Evolutionary conservation across 2,329 filamentous ascomycete genomes (phyloP), one percentile per base, ranked within the genome.

Genomic region (Aspergillus proliferans): DNA sequence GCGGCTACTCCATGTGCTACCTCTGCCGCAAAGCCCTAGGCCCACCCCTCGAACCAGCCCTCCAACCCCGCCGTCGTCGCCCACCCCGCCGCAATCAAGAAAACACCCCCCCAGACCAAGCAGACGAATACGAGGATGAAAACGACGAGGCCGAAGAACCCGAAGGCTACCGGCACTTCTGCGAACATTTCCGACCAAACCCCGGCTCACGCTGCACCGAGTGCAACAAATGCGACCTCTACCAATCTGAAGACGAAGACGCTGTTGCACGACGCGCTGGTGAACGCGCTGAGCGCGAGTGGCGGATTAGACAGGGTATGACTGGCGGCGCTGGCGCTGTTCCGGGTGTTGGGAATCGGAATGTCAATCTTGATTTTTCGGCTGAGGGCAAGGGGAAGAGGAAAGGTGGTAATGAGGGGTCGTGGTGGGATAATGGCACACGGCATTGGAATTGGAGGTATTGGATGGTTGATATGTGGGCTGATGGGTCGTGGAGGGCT

Each of bases 1-100:
- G 93, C 70, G 93, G 93, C 7, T 97, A 97, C 71, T 86, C 87
- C 59, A 97, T 97, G 92, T 98, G 93, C 68, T 98, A 98, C 64
- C 83, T 97, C 43, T 98, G 93, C 69, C 87, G 93, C 38, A 85
- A 85, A 58, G 84, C 88, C 18, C 61, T 74, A 1, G 66, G 65
- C 1, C 55, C 65, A 39, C 62, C 58, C 1, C 24, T 61, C 7
- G 57, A 53, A 39, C 22, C 36, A n/a, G 33, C 49, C 6, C 34
- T 21, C 45, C 45, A 22, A 15, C 39, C 36, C 24, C 48, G 46
- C 30, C 48, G 48, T 44, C 47, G 49, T 21, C 43, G 46, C 21
- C 45, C 44, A 6, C 53, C 44, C 5, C 56, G 50, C 4, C 46
- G 33, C 26, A 50, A 55, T 14, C 49, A 53, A 15, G 60, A 60